Conservation (phyloP, 1,284 basidiomycete species). For the Pterulicium gracile region DNA sequence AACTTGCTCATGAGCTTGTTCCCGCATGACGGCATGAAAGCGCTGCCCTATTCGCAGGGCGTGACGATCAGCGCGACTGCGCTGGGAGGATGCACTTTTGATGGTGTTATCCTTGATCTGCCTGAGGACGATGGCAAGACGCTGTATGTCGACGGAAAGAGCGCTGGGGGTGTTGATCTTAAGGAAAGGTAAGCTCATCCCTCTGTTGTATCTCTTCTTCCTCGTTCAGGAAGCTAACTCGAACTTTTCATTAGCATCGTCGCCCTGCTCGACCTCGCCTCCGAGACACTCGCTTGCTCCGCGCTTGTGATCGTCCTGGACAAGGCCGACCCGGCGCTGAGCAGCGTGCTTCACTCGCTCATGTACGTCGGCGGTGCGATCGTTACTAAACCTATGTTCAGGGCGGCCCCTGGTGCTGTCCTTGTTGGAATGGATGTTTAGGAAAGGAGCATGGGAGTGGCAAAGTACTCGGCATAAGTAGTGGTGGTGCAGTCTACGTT, state of each 20-base stretch:
- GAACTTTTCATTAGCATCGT: constrained; percentile 45
- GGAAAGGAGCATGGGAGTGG: no score
- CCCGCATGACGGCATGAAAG: constrained; percentile 53
- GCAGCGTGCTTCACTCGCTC: constrained; percentile 62
- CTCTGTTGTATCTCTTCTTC: constrained; percentile 7
- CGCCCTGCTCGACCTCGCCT: constrained; percentile 71
- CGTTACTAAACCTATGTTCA: constrained; percentile 65
- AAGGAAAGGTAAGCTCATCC: constrained; percentile 55
- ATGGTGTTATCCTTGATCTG: constrained; percentile 67
- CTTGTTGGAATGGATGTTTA: constrained; percentile 71
- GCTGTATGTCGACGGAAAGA: constrained; percentile 73
- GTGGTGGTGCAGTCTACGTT: no score
- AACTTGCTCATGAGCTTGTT: constrained; percentile 70
- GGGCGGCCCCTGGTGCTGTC: constrained; percentile 57
- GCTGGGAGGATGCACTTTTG: constrained; percentile 50
- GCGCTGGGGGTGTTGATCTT: constrained; percentile 61
- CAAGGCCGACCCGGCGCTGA: constrained; percentile 43
- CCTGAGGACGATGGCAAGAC: constrained; percentile 60
- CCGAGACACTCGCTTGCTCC: constrained; percentile 64
- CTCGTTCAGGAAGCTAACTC: constrained; percentile 8
- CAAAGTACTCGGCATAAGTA: no score
- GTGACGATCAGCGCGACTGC: constrained; percentile 61
- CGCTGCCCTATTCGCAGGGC: constrained; percentile 58
- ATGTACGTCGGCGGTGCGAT: constrained; percentile 77
- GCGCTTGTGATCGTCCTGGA: constrained; percentile 70